Evolutionary conservation across 164 flowering plant species (phyloP), one percentile per base, ranked within the genome.

Genomic region (Vitis labrusca): DNA sequence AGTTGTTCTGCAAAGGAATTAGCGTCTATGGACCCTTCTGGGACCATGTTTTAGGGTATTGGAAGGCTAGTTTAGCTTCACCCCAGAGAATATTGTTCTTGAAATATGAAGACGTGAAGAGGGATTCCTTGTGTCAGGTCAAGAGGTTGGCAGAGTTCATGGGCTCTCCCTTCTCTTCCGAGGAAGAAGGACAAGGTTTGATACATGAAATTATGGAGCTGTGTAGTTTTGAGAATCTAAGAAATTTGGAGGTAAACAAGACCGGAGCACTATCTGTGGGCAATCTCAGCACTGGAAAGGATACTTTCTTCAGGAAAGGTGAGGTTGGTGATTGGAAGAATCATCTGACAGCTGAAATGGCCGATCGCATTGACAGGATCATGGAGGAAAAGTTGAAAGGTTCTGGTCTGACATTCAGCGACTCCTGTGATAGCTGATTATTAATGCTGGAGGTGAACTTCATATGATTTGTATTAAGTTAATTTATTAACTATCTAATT

Each of bases 261-360:
- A 61, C 44, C 12, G 63, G 63, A 7, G 44, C 44, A 7, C 1
- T 32, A 32, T 3, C 44, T 3, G 44, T 32, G 37, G 44, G 49
- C 30, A 9, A 16, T n/a, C 5, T 63, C 11, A 61, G 14, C 10
- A 23, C 65, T 49, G 54, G 27, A 2, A 51, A 64, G 32, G 0
- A 12, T 10, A 5, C 9, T 10, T 72, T 27, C 17, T 72, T 58
- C 52, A 57, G 74, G 29, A 65, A 50, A 52, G 74, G 65, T 1
- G 59, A 65, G 44, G 65, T 72, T 27, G 69, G 74, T 2, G 74
- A 65, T 19, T 65, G 59, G 64, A 59, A 58, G 52, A 72, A 59
- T 37, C 29, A 59, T 37, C 23, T 72, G 51, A 50, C 56, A 0
- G 7, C n/a, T 3, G 58, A 71, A 27, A 71, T 71, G 67, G 55